A percentile compares a stretch with the other conserved stretches of the same genome.
Conservation (phyloP, 345 rosid genomes). For the Lumnitzera littorea region DNA sequence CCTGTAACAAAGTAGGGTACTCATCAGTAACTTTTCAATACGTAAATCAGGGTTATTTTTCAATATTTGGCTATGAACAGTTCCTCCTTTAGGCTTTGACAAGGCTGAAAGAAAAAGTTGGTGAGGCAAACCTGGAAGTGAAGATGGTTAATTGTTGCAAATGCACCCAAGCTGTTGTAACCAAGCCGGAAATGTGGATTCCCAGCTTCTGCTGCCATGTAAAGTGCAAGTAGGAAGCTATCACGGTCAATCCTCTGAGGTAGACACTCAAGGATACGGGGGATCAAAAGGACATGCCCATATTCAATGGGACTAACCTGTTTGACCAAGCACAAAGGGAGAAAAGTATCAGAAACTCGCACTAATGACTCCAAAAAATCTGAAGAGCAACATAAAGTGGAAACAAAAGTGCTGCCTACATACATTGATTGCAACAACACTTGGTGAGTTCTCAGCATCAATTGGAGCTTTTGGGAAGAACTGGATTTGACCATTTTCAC, state of each 20-base stretch:
- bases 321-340: neutral
- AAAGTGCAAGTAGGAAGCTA: conserved; percentile 74
- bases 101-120: neutral
- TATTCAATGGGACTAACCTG: conserved; percentile 99
- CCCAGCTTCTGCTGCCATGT: conserved; percentile 79
- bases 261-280: conserved; percentile 73
- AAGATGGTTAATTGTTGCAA: conserved; percentile 97
- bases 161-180: conserved; percentile 96
- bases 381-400: neutral
- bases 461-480: conserved; percentile 59
- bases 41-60: neutral
- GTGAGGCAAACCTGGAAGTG: conserved; percentile 74
- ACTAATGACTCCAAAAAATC: neutral
- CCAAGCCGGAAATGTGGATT: conserved; percentile 84
- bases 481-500: conserved; percentile 55
- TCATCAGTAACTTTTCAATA: neutral
- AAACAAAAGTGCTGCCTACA: conserved; percentile 4
- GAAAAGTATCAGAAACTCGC: neutral
- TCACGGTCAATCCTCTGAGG: conserved; percentile 92
- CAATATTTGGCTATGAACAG: too few species aligned
- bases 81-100: too few species aligned
- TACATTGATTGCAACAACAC: conserved; percentile 93
- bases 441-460: conserved; percentile 63
- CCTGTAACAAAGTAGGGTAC: conserved; percentile 28
- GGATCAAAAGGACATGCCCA: conserved; percentile 90